These are phyloP conservation scores for Meyerozyma guilliermondii DNA, from an alignment of 1,139 yeast species.

Conservation along the genomic window DNA sequence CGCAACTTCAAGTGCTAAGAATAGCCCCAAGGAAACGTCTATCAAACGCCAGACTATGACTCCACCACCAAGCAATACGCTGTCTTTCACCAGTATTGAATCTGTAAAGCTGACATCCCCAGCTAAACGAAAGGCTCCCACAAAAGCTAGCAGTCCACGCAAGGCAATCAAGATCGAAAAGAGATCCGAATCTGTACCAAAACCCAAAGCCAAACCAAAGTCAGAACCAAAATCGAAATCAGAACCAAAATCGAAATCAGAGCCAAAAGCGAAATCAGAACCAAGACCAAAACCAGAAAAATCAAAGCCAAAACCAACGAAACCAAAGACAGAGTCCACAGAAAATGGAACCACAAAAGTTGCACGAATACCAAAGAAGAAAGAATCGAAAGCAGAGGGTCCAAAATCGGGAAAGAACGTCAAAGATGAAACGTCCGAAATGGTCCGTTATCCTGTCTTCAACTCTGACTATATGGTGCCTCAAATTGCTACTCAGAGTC, in stretches of 20 bases:
- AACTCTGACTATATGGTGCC: not conserved
- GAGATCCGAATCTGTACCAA: not conserved
- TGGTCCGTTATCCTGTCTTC: not conserved
- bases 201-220: constrained; percentile 1
- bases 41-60: not conserved
- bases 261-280: no score
- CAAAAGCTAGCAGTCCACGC: constrained; percentile 1
- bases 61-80: not conserved
- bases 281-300: no score
- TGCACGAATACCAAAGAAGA: not conserved
- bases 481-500: not conserved
- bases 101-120: not conserved
- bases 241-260: not conserved
- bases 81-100: not conserved
- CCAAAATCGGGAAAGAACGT: not conserved
- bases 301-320: not conserved
- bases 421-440: not conserved
- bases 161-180: constrained; percentile 2
- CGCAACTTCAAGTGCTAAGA: constrained; percentile 7
- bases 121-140: not conserved
- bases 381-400: not conserved
- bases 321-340: not conserved
- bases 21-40: not conserved
- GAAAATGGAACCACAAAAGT: not conserved
- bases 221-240: not conserved